Evolutionary conservation across 2,329 filamentous ascomycete genomes (phyloP).

Genomic region (Tolypocladium ophioglossoides): DNA sequence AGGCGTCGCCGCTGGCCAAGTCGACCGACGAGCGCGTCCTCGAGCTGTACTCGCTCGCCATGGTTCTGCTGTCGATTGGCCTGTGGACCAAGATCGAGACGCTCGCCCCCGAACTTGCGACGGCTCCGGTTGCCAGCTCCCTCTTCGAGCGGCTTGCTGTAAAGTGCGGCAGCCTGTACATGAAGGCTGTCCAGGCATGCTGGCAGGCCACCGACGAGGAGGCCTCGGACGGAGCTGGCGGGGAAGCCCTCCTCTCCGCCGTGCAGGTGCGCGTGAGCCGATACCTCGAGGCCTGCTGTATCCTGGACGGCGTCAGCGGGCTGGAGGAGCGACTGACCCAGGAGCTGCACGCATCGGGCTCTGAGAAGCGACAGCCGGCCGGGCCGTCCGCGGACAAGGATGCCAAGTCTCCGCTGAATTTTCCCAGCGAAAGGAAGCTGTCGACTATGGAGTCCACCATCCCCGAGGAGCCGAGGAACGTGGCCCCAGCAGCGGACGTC

Average conservation of each 20-base stretch:
- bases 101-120: slow-evolving; percentile 30
- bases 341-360: slow-evolving; percentile 26
- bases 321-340: slow-evolving; percentile 42
- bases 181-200: slow-evolving; percentile 63
- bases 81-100: slow-evolving; percentile 60
- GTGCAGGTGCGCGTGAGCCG: slow-evolving; percentile 45
- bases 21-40: slow-evolving; percentile 46
- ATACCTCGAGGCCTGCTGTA: slow-evolving; percentile 49
- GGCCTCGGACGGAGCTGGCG: slow-evolving; percentile 31
- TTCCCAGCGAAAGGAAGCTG: slow-evolving; percentile 1
- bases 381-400: slow-evolving; percentile 1
- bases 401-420: neutral
- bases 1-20: slow-evolving; percentile 34
- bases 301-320: slow-evolving; percentile 47
- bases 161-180: slow-evolving; percentile 64
- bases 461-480: neutral
- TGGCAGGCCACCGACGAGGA: slow-evolving; percentile 60
- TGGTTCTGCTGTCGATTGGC: slow-evolving; percentile 64
- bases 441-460: neutral
- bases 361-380: neutral
- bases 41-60: slow-evolving; percentile 64
- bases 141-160: slow-evolving; percentile 52
- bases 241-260: slow-evolving; percentile 40
- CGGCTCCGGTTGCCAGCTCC: slow-evolving; percentile 47
- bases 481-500: neutral